Conservation (phyloP, 768 basidiomycete genomes). For the Naematelia encephala region DNA sequence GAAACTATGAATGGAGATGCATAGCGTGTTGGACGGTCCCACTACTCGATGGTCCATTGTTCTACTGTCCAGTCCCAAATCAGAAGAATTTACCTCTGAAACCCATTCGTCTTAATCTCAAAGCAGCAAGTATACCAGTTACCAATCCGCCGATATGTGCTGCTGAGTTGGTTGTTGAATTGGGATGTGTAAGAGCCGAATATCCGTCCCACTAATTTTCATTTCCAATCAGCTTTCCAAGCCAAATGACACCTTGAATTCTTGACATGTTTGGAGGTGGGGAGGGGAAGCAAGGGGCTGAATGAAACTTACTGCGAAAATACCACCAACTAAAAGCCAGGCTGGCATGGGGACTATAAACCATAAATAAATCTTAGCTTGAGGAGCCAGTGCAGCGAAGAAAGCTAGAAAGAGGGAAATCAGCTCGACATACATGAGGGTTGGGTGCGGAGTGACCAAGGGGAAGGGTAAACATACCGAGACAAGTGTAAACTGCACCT, state of each 20-base stretch:
- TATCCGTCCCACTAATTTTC: conserved; percentile 41
- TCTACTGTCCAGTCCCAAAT: too few relatives aligned
- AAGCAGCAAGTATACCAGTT: conserved; percentile 40
- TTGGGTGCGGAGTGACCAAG: too few relatives aligned
- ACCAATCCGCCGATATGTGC: conserved; percentile 48
- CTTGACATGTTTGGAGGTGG: not conserved
- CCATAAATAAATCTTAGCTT: conserved; percentile 44
- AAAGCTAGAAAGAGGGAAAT: conserved; percentile 31
- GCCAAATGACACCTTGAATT: not conserved
- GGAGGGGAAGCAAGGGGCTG: not conserved
- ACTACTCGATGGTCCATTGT: too few relatives aligned
- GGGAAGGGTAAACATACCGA: conserved; percentile 9
- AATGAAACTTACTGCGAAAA: conserved; percentile 43
- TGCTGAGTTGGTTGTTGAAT: conserved; percentile 41
- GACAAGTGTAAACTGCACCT: conserved; percentile 46
- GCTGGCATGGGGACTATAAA: conserved; percentile 49
- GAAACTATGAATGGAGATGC: too few relatives aligned
- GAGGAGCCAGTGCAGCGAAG: conserved; percentile 45
- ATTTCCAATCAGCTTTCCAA: too few relatives aligned
- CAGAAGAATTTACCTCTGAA: conserved; percentile 9
- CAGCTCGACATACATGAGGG: too few relatives aligned
- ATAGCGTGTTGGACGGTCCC: too few relatives aligned
- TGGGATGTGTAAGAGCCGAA: conserved; percentile 24
- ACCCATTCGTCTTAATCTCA: conserved; percentile 27
- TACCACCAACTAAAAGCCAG: conserved; percentile 43